Evolutionary conservation across 257 asterid genomes (phyloP), one percentile per base, ranked within the genome.

Genomic region (Coffea canephora): DNA sequence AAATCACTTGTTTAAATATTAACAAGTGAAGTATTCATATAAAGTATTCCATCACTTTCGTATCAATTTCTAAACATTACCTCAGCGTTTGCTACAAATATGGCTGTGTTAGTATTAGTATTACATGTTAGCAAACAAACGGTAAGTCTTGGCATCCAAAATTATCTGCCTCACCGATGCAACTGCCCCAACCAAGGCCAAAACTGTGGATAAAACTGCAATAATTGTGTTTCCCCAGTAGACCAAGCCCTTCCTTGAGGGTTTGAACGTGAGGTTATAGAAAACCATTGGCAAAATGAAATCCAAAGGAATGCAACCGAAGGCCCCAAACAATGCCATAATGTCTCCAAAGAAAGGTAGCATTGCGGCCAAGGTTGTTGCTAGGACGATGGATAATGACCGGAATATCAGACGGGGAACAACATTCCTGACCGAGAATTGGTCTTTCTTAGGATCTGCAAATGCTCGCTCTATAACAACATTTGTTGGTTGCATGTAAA

Each of bases 321-420:
- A 85, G 18, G 97, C 93, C 49, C 97, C 95, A 57, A 87, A 83
- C 77, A 92, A 74, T 2, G 97, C 93, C 92, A 90, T 87, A 55
- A 92, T 90, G 78, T 90, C 97, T 15, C 95, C 97, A 16, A 92
- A 92, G 89, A 92, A 90, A 0, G 97, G 97, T 6, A 92, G 80
- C 97, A 92, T 92, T 4, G 97, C 95, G 0, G 92, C 97, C 85
- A 92, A 57, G 0, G 88, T 86, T 2, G 95, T 84, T 27, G 94
- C 92, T 6, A 79, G 2, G 46, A 69, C 77, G 74, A 92, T 90
- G 2, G 94, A 77, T 12, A 89, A 11, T 0, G 97, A 90, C 36
- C 97, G 81, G 62, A 87, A 83, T 1, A 89, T 72, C 65, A 90
- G 74, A 19, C 95, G 88, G 0, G 94, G 91, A 3, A 88, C 46